Evolutionary conservation across 176 grass and related monocot species (phyloP).

Genomic region (Musa beccarii): DNA sequence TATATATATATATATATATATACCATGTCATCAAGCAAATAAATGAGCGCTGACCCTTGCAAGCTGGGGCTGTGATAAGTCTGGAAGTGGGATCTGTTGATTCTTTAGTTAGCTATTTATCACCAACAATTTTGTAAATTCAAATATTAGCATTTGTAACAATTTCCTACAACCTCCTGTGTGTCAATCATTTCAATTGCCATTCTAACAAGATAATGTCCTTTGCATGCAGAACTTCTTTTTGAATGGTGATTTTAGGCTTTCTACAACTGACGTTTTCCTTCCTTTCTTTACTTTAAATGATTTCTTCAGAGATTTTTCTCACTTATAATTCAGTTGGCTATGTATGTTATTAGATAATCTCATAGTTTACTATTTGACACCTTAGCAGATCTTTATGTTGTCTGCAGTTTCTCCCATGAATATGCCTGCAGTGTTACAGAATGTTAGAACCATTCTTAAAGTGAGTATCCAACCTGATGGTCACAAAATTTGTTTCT

Average conservation of each 20-base stretch:
- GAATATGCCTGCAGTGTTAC: slow-evolving; percentile 19
- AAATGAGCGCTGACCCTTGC: no score
- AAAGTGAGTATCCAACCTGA: slow-evolving; percentile 4
- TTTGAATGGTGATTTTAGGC: background rate
- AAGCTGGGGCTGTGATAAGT: no score
- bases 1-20: background rate
- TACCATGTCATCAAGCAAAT: background rate
- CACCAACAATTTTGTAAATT: no score
- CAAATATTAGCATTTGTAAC: no score
- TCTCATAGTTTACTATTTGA: background rate
- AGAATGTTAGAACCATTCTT: slow-evolving; percentile 14
- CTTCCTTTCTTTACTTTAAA: background rate
- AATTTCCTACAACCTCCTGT: no score
- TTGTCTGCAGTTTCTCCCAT: slow-evolving; percentile 19
- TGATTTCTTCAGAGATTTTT: background rate
- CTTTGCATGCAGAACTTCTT: background rate
- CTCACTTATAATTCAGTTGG: background rate
- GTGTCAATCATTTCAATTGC: no score
- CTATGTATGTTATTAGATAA: background rate
- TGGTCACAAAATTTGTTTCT: background rate
- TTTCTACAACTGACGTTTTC: background rate
- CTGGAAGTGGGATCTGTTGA: no score
- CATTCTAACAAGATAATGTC: no score
- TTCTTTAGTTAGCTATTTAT: no score
- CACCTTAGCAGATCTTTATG: slow-evolving; percentile 21